These are phyloP conservation scores for Fusarium sp. DNA, from an alignment of 2,329 filamentous ascomycete genomes.

Conservation along the genomic window DNA sequence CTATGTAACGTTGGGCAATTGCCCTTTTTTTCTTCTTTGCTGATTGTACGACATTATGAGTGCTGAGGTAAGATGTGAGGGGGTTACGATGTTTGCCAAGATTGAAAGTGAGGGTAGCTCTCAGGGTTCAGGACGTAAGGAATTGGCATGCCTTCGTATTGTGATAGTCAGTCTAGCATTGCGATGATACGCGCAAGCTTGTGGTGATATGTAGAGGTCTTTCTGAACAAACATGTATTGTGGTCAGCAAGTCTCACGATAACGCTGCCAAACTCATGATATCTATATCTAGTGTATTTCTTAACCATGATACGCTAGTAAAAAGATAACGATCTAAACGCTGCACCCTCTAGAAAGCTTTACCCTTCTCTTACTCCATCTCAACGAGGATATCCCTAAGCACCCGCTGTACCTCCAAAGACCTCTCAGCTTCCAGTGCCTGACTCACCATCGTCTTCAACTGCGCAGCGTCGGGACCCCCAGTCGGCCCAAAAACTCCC, in stretches of 20 bases:
- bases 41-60: constrained; percentile 9
- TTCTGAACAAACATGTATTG: background rate
- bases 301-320: background rate
- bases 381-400: constrained; percentile 52
- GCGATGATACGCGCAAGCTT: background rate
- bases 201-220: too few relatives aligned
- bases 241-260: too few relatives aligned
- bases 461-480: constrained; percentile 41
- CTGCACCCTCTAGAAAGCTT: background rate
- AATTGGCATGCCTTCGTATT: background rate
- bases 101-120: background rate
- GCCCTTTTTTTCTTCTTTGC: background rate
- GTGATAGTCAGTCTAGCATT: background rate
- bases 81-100: background rate
- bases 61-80: background rate
- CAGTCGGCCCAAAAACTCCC: constrained; percentile 54
- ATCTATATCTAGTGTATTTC: background rate
- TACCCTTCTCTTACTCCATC: constrained; percentile 29
- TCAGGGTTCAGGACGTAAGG: background rate
- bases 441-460: constrained; percentile 48
- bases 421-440: constrained; percentile 55
- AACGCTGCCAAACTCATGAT: background rate
- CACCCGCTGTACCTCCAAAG: constrained; percentile 57
- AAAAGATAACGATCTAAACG: background rate
- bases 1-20: constrained; percentile 33